Evolutionary conservation across 2,329 filamentous ascomycete genomes (phyloP), one percentile per base, ranked within the genome.

Genomic region (Fusarium irregulare): DNA sequence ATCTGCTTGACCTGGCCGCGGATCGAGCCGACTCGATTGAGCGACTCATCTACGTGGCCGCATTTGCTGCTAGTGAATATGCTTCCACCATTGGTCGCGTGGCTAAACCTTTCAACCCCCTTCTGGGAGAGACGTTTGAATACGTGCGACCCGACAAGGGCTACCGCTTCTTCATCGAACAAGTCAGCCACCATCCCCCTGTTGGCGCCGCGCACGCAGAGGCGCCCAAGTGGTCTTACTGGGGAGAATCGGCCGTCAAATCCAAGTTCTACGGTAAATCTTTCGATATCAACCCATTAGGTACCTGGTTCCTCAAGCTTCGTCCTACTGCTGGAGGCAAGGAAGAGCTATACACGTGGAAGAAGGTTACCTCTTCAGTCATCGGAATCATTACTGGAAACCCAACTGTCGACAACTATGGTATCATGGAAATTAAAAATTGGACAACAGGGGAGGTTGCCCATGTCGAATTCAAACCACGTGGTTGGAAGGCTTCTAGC

Each of bases 211-310:
- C 94, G 0, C 96, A 92, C 85, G 95, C 95, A 11, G 96, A 99
- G 80, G 92, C 93, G 7, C 89, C 94, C 16, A 93, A 92, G 75
- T 99, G 96, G 96, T 95, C 95, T 58, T 99, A 99, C 83, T 98
- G 92, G 85, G 96, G 96, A 66, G 96, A 99, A 81, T 97, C 94
- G 28, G 92, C 93, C 12, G 94, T 98, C 65, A 95, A 93, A 80
- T 97, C 94, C 44, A 98, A 97, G 79, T 99, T 99, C 78, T 97
- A 97, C 77, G 96, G 96, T 73, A 97, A 95, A 78, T 97, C 94
- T 1, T 98, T 99, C 77, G 96, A 99, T 75, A 94, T 98, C 80
- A 97, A 98, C 76, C 94, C 93, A 6, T 87, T 98, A 12, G 96
- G 96, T 34, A 99, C 96, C 10, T 99, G 96, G 96, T 99, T 98